Percentiles rank a stretch among this genome's conserved stretches.
Conservation (phyloP, 306 rosid genomes). For the Lagenaria siceraria region DNA sequence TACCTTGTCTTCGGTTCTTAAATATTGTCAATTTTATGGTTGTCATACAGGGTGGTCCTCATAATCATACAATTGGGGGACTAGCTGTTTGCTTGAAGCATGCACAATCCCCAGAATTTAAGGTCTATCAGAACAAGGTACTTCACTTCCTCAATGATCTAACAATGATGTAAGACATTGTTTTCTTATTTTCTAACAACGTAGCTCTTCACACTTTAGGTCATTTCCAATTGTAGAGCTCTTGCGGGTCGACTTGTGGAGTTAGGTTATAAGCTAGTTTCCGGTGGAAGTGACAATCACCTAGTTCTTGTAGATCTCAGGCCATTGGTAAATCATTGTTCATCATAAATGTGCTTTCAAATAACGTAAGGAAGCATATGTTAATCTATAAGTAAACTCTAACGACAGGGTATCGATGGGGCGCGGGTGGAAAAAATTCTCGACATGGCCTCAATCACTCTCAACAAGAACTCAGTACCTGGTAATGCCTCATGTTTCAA, state of each 20-base stretch:
- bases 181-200: slow-evolving; percentile 8
- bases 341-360: background rate
- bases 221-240: slow-evolving; percentile 80
- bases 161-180: background rate
- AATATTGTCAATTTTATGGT: background rate
- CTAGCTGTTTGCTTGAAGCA: slow-evolving; percentile 78
- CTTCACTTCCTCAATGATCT: background rate
- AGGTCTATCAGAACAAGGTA: slow-evolving; percentile 76
- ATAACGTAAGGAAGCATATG: background rate
- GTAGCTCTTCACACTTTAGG: slow-evolving; percentile 28
- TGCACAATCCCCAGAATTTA: slow-evolving; percentile 66
- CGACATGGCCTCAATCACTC: slow-evolving; percentile 83
- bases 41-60: slow-evolving; percentile 87
- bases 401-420: slow-evolving; percentile 69
- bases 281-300: slow-evolving; percentile 95
- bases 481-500: slow-evolving; percentile 22
- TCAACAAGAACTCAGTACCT: slow-evolving; percentile 89
- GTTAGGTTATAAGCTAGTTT: slow-evolving; percentile 72
- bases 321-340: slow-evolving; percentile 50
- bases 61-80: slow-evolving; percentile 94
- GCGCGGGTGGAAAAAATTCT: slow-evolving; percentile 95
- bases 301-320: slow-evolving; percentile 88
- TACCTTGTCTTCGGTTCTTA: background rate
- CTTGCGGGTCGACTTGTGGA: slow-evolving; percentile 54
- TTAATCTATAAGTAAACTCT: background rate